Conservation (phyloP, 768 basidiomycete genomes). For the Cubamyces lactineus region DNA sequence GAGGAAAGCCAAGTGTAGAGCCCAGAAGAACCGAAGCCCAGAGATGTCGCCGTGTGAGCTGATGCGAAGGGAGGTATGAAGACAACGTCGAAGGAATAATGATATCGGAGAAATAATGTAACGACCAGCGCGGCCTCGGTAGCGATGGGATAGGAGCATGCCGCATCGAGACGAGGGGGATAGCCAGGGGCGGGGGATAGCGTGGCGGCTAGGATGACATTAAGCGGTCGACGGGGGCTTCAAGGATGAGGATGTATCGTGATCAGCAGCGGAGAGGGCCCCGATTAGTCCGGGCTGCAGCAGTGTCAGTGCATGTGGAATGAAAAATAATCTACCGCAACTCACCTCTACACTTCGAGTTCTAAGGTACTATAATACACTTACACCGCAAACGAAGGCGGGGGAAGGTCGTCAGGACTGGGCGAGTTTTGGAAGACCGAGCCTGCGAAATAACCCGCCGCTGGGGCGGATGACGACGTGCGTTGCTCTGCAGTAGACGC, state of each 20-base stretch:
- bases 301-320: slow-evolving; percentile 7
- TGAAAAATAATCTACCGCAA: slow-evolving; percentile 16
- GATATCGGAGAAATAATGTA: slow-evolving; percentile 38
- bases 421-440: slow-evolving; percentile 87
- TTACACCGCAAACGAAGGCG: slow-evolving; percentile 59
- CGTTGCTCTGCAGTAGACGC: slow-evolving; percentile 16
- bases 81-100: slow-evolving; percentile 48
- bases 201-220: slow-evolving; percentile 28
- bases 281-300: slow-evolving; percentile 42
- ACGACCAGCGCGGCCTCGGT: slow-evolving; percentile 17
- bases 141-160: slow-evolving; percentile 8
- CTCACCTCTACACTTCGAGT: slow-evolving; percentile 47
- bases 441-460: slow-evolving; percentile 69
- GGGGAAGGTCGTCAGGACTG: slow-evolving; percentile 79
- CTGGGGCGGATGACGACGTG: slow-evolving; percentile 28
- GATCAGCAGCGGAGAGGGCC: slow-evolving; percentile 34
- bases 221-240: slow-evolving; percentile 36
- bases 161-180: slow-evolving; percentile 27
- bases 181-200: slow-evolving; percentile 28
- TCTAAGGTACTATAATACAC: slow-evolving; percentile 34
- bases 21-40: slow-evolving; percentile 23
- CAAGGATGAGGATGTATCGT: slow-evolving; percentile 33
- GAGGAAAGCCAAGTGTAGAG: slow-evolving; percentile 25
- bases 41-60: slow-evolving; percentile 14
- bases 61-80: slow-evolving; percentile 20